A percentile compares a stretch with the other conserved stretches of the same genome.
Conservation (phyloP, 768 basidiomycete species). For the Leucocoprinus leucothites region DNA sequence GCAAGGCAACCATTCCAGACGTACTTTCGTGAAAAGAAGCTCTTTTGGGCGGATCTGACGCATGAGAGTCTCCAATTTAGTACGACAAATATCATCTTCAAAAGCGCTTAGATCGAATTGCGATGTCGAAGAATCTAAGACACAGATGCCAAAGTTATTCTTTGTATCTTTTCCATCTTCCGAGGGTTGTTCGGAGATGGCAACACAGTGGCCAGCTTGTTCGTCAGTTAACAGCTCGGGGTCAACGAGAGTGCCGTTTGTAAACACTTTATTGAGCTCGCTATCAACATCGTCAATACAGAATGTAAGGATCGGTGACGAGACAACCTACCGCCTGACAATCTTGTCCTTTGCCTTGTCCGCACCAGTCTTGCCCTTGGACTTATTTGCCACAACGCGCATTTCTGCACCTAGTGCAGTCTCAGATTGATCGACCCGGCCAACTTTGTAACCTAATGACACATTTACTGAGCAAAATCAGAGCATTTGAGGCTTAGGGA, state of each 20-base stretch:
- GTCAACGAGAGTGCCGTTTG: constrained; percentile 94
- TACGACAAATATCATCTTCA: constrained; percentile 89
- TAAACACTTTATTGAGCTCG: constrained; percentile 94
- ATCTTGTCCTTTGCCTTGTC: constrained; percentile 80
- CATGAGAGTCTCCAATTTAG: constrained; percentile 90
- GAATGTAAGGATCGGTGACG: not conserved
- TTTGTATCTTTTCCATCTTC: constrained; percentile 36
- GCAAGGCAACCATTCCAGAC: not conserved
- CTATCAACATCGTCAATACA: constrained; percentile 29
- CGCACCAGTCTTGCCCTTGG: constrained; percentile 51
- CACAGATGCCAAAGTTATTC: constrained; percentile 82
- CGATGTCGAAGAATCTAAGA: constrained; percentile 92
- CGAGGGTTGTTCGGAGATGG: constrained; percentile 67
- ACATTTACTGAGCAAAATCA: not conserved
- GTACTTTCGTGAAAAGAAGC: constrained; percentile 84
- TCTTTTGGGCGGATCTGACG: constrained; percentile 91
- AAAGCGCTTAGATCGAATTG: constrained; percentile 91
- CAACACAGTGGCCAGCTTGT: constrained; percentile 92
- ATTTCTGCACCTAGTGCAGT: constrained; percentile 97
- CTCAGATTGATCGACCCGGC: constrained; percentile 94
- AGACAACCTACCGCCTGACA: constrained; percentile 60
- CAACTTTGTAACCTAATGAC: constrained; percentile 80
- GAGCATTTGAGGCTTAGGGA: constrained; percentile 17
- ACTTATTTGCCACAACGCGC: constrained; percentile 75
- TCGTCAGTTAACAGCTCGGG: constrained; percentile 86